phyloP scores from a whole-genome alignment of 2,329 filamentous ascomycete species.

The Xylariales sp. region DNA sequence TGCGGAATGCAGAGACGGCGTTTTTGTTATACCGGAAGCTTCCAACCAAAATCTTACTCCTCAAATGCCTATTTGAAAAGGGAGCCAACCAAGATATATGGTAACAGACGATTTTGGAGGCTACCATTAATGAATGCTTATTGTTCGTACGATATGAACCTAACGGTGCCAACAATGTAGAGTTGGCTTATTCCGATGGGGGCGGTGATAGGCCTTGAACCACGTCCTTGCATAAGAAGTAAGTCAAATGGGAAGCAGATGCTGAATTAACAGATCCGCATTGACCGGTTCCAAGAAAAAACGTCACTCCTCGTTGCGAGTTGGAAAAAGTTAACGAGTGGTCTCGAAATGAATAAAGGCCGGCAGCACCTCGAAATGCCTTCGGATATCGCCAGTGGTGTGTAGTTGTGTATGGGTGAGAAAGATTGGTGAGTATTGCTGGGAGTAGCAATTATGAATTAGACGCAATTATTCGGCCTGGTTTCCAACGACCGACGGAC shows the following conservation, averaged over 20 bases:
- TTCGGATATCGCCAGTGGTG: too few relatives aligned
- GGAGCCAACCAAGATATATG: slow-evolving; percentile 15
- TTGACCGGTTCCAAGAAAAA: not conserved
- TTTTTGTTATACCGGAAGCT: not conserved
- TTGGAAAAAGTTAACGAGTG: too few relatives aligned
- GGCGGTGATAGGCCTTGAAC: too few relatives aligned
- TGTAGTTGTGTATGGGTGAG: too few relatives aligned
- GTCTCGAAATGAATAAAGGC: too few relatives aligned
- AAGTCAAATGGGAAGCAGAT: slow-evolving; percentile 7
- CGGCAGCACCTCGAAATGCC: too few relatives aligned
- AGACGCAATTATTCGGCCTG: not conserved
- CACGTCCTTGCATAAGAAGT: too few relatives aligned
- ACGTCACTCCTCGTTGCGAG: too few relatives aligned
- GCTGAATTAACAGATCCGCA: slow-evolving; percentile 12
- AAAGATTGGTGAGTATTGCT: too few relatives aligned
- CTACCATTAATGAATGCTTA: slow-evolving; percentile 23
- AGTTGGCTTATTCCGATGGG: too few relatives aligned
- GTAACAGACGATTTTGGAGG: slow-evolving; percentile 15
- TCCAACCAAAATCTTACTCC: slow-evolving; percentile 21
- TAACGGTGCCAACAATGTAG: slow-evolving; percentile 1
- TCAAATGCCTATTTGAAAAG: slow-evolving; percentile 19
- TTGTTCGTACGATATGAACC: slow-evolving; percentile 1
- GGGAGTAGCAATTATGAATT: not conserved
- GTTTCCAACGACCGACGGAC: too few relatives aligned
- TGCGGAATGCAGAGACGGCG: slow-evolving; percentile 2